Evolutionary conservation across 805 yeast genomes (phyloP).

Genomic region (Blastobotrys attinorum): DNA sequence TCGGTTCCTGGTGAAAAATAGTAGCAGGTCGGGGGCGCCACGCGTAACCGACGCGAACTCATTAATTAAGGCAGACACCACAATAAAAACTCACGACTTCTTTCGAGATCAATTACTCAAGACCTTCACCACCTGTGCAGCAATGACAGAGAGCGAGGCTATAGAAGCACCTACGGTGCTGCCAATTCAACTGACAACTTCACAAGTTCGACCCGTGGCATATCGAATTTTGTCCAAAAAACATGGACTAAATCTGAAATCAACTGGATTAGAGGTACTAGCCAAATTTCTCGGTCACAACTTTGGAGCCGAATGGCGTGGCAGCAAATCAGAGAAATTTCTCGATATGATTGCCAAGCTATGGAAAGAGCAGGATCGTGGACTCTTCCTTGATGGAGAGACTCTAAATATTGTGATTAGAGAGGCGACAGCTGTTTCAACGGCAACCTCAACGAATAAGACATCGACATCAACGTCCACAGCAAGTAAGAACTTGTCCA

Average conservation of each 20-base stretch:
- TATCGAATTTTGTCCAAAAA: constrained; percentile 85
- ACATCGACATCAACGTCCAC: neutral
- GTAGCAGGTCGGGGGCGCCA: too few relatives aligned
- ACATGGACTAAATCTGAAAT: constrained; percentile 82
- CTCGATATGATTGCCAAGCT: constrained; percentile 69
- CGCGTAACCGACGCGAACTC: too few relatives aligned
- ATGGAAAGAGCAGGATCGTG: constrained; percentile 89
- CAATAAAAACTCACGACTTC: too few relatives aligned
- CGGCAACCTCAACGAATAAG: too few relatives aligned
- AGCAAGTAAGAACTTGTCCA: neutral
- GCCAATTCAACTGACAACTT: constrained; percentile 72
- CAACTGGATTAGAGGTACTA: constrained; percentile 67
- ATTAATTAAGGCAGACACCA: too few relatives aligned
- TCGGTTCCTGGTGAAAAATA: too few relatives aligned
- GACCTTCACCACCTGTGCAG: too few relatives aligned
- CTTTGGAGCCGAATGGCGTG: constrained; percentile 85
- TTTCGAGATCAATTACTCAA: too few relatives aligned
- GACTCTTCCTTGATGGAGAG: constrained; percentile 73
- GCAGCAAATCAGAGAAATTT: constrained; percentile 50
- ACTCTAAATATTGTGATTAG: constrained; percentile 56
- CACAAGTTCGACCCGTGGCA: constrained; percentile 84
- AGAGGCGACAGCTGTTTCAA: constrained; percentile 37
- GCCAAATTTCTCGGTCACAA: constrained; percentile 68
- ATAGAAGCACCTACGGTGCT: constrained; percentile 38
- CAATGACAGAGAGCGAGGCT: too few relatives aligned